Conservation (phyloP, 2,329 filamentous ascomycete species). For the Pseudogymnoascus destructans region DNA sequence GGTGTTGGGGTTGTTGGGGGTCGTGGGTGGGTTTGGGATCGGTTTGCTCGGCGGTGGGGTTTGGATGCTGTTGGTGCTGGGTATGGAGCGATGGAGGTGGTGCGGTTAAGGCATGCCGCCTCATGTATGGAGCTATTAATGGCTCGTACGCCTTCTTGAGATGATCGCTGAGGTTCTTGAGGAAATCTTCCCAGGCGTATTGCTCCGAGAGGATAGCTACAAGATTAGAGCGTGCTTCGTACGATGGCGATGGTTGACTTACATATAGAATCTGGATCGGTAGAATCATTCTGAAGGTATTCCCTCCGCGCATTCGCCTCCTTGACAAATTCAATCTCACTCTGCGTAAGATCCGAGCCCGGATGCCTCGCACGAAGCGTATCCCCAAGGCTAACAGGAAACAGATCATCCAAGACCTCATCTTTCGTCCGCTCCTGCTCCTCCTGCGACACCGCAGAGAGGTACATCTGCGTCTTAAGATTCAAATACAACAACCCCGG, state of each 20-base stretch:
- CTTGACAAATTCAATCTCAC: conserved; percentile 46
- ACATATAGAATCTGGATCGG: conserved; percentile 30
- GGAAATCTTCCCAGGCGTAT: conserved; percentile 51
- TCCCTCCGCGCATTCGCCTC: conserved; percentile 40
- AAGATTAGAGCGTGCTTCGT: conserved; percentile 25
- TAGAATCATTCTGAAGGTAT: conserved; percentile 41
- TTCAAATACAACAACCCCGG: conserved; percentile 49
- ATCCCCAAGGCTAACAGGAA: conserved; percentile 42
- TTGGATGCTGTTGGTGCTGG: background rate
- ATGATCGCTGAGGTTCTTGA: conserved; percentile 43
- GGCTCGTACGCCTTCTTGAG: conserved; percentile 44
- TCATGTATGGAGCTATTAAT: conserved; percentile 34
- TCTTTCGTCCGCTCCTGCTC: conserved; percentile 36
- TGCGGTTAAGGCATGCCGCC: conserved; percentile 21
- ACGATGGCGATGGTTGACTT: conserved; percentile 22
- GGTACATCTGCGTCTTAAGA: conserved; percentile 54
- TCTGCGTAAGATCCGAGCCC: conserved; percentile 40
- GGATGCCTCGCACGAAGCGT: conserved; percentile 40
- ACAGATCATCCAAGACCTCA: conserved; percentile 44
- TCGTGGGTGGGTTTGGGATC: background rate
- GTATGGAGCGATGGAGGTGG: conserved; percentile 12
- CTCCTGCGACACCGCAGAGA: conserved; percentile 44
- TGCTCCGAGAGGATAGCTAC: conserved; percentile 38
- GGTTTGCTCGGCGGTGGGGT: background rate
- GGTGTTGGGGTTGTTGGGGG: conserved; percentile 10